Evolutionary conservation across 192 early-diverging fungal genomes (phyloP).

Genomic region (Thoreauomyces humboldtii): DNA sequence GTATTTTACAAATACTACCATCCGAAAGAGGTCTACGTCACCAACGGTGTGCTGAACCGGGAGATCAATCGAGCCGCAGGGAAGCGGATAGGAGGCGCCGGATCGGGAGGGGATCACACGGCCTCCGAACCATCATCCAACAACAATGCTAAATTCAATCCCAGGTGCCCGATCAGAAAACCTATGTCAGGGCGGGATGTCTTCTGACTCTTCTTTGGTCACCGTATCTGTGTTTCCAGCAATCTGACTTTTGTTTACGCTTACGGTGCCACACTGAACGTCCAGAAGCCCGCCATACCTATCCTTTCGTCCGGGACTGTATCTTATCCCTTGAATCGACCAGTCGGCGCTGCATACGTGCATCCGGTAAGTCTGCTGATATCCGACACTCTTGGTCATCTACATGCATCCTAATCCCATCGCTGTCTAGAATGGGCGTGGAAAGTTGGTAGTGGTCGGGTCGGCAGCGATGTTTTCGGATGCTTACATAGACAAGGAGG

Average conservation of each 20-base stretch:
- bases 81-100: slow-evolving; percentile 29
- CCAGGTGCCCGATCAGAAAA: too few species aligned
- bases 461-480: slow-evolving; percentile 60
- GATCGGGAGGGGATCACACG: slow-evolving; percentile 3
- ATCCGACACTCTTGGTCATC: background rate
- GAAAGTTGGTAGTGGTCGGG: slow-evolving; percentile 55
- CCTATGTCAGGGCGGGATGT: too few species aligned
- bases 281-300: slow-evolving; percentile 64
- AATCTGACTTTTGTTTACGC: slow-evolving; percentile 58
- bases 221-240: too few species aligned
- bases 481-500: slow-evolving; percentile 62
- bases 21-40: slow-evolving; percentile 62
- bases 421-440: slow-evolving; percentile 33
- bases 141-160: slow-evolving; percentile 37
- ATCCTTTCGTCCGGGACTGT: slow-evolving; percentile 58
- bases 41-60: slow-evolving; percentile 60
- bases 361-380: slow-evolving; percentile 34
- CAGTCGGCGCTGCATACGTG: slow-evolving; percentile 52
- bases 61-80: slow-evolving; percentile 60
- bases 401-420: background rate
- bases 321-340: slow-evolving; percentile 61
- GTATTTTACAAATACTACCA: slow-evolving; percentile 64
- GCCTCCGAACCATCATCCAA: too few species aligned
- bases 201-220: too few species aligned
- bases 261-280: slow-evolving; percentile 60